These are phyloP conservation scores for Clavariopsis aquatica DNA, from an alignment of 495 filamentous ascomycete genomes.

Conservation along the genomic window DNA sequence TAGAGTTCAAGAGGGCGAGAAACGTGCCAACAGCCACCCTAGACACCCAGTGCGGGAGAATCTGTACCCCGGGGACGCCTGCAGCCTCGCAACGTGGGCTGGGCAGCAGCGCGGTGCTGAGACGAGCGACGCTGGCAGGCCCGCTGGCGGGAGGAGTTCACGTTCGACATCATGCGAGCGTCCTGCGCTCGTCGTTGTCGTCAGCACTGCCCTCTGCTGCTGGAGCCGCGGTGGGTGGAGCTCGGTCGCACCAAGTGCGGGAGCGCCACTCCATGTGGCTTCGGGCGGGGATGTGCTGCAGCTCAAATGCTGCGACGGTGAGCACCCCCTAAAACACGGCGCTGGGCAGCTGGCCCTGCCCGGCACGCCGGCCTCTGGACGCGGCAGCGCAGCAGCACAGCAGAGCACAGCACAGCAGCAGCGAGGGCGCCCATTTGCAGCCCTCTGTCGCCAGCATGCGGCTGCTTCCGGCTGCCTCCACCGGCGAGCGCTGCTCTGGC, in stretches of 20 bases:
- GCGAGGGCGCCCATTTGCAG: not conserved
- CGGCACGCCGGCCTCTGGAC: not conserved
- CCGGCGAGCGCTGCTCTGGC: not conserved
- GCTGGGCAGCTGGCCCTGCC: conserved; percentile 1
- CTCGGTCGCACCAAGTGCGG: not conserved
- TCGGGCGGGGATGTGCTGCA: conserved; percentile 3
- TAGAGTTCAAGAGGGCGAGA: not conserved
- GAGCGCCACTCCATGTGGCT: conserved; percentile 3
- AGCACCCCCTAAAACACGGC: not conserved
- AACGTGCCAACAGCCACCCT: conserved; percentile 16
- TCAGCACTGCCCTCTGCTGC: not conserved
- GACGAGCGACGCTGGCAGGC: not conserved
- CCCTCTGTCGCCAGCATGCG: not conserved
- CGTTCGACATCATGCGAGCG: not conserved
- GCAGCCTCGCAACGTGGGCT: not conserved
- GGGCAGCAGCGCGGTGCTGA: not conserved
- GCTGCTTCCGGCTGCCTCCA: not conserved
- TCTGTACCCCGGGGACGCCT: not conserved
- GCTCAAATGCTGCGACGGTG: conserved; percentile 6
- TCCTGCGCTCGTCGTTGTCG: not conserved
- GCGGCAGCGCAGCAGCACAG: not conserved
- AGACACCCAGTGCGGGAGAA: conserved; percentile 16
- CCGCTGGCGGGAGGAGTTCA: no score
- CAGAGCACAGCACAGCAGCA: not conserved
- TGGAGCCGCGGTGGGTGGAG: not conserved